phyloP scores from a whole-genome alignment of 1,284 basidiomycete genomes.

The Ceratorhiza oryzae-sativae region DNA sequence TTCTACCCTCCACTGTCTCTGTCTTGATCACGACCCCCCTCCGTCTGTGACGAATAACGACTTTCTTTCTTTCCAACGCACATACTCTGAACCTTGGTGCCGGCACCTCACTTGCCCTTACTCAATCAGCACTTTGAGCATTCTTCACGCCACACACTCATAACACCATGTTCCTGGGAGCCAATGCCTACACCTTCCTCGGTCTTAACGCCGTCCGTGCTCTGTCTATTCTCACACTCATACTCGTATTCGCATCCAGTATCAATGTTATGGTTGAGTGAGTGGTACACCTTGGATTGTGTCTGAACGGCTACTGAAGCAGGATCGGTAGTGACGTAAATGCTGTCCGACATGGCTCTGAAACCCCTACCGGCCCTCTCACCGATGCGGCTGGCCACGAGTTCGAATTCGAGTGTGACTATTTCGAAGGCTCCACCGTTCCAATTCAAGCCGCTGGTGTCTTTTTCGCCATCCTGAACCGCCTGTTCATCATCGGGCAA shows the following conservation, averaged over 20 bases:
- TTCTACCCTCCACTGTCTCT: not conserved
- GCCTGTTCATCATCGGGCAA: constrained; percentile 81
- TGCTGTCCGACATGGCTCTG: constrained; percentile 63
- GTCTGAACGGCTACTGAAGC: not conserved
- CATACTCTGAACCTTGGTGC: constrained; percentile 20
- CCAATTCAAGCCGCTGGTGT: constrained; percentile 85
- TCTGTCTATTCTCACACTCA: constrained; percentile 76
- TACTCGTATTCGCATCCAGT: constrained; percentile 75
- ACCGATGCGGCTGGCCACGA: constrained; percentile 35
- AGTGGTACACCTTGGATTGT: constrained; percentile 41
- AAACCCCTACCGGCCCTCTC: constrained; percentile 1
- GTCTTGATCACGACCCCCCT: not conserved
- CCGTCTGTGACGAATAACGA: constrained; percentile 37
- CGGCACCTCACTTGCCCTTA: constrained; percentile 13
- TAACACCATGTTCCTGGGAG: constrained; percentile 8
- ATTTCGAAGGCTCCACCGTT: constrained; percentile 43
- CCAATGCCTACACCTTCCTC: constrained; percentile 63
- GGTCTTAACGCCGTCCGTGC: constrained; percentile 77
- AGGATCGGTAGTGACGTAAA: constrained; percentile 63
- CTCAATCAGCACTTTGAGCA: not conserved
- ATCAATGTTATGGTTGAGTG: constrained; percentile 77
- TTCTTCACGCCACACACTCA: not conserved
- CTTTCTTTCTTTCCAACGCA: constrained; percentile 11
- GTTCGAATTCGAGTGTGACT: constrained; percentile 43
- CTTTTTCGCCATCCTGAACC: constrained; percentile 85